Evolutionary conservation across 768 basidiomycete species (phyloP), one percentile per base, ranked within the genome.

Genomic region (Nidularia pulvinata): DNA sequence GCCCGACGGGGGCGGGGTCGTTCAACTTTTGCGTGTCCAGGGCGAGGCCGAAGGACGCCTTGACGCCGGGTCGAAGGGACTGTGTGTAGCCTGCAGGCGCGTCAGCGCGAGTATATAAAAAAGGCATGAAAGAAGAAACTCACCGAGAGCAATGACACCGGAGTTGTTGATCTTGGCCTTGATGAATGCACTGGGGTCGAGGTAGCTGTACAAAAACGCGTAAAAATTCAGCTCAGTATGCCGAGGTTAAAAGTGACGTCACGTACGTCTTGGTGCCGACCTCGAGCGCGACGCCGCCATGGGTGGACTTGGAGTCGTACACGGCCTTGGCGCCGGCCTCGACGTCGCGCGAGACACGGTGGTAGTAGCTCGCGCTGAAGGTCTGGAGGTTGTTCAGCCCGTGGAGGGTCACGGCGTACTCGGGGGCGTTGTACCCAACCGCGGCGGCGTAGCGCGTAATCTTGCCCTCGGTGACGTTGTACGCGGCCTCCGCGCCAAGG

Each of bases 161-260:
- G 85, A 70, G 77, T 95, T 96, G 86, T 98, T 98, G 79, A 98
- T 95, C 83, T 98, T 98, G 61, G 95, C 92, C 83, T 99, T 98
- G 76, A 98, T 82, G 67, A 92, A 98, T 7, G 95, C 89, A 59
- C 93, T 86, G 33, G 81, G 72, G 76, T 98, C 95, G 58, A 95
- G 86, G 77, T 86, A 87, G 47, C 86, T 91, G 52, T 30, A 45
- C 44, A 33, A 35, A 50, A 33, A 46, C 16, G 39, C 16, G 39
- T 42, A 11, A n/a, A 49, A 43, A 42, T 55, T 51, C 52, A 43
- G 13, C 34, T 33, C 3, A 50, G 54, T 16, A 57, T 32, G 1
- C 46, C 32, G 42, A 2, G n/a, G 14, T 19, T 16, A 35, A 52
- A 52, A 6, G 0, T 48, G 16, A 58, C 16, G 52, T 33, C 30